Conservation (phyloP, 208 protist species). For the Trypanosomatidae sp. region DNA sequence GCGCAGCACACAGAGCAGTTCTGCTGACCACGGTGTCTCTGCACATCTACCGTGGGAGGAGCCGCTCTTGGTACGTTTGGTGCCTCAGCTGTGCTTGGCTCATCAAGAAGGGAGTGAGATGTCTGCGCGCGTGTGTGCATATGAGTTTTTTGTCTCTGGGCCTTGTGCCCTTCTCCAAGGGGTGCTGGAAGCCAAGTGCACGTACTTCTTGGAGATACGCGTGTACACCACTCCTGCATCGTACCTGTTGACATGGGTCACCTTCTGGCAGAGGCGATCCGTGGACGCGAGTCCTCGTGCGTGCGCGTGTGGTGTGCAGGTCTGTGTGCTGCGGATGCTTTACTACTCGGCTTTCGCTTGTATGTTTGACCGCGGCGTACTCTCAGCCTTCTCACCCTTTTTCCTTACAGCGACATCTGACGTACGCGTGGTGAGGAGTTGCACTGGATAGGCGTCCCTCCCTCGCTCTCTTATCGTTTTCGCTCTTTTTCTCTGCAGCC, state of each 20-base stretch:
- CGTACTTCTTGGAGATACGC: neutral
- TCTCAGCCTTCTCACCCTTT: neutral
- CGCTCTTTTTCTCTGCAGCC: neutral
- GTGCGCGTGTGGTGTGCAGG: neutral
- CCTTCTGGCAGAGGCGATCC: conserved; percentile 33
- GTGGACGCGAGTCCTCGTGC: neutral
- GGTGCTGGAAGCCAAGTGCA: neutral
- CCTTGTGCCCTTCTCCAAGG: neutral
- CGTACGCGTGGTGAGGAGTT: neutral
- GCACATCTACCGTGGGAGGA: neutral
- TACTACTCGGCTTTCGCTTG: neutral
- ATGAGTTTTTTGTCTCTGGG: neutral
- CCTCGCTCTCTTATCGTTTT: neutral
- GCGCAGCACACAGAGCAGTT: neutral
- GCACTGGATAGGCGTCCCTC: neutral
- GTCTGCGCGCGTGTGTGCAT: neutral
- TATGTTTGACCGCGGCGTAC: neutral
- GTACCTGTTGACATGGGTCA: neutral
- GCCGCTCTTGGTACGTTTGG: neutral
- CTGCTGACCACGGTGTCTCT: neutral
- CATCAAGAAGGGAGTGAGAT: neutral
- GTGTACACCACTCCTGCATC: neutral
- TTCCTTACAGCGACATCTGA: neutral
- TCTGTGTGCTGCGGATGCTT: neutral
- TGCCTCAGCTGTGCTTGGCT: neutral